A percentile compares a stretch with the other conserved stretches of the same genome.
phyloP scores from a whole-genome alignment of 164 flowering plant genomes.

The Protea cynaroides region DNA sequence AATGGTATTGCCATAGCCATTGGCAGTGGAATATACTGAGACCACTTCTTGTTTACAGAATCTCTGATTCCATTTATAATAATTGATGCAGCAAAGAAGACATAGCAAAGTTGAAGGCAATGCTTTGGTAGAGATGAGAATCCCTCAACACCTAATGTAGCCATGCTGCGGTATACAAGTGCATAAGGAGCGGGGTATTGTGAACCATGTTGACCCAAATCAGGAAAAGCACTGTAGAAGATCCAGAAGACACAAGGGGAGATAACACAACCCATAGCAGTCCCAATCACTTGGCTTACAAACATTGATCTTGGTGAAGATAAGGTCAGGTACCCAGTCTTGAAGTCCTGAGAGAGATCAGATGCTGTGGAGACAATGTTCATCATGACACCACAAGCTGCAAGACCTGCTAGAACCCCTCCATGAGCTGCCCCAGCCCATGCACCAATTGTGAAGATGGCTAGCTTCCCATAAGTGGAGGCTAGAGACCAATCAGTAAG shows the following conservation, averaged over 20 bases:
- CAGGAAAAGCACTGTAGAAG: conserved; percentile 38
- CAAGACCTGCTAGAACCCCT: conserved; percentile 23
- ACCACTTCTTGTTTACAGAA: neutral
- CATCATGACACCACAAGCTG: no score
- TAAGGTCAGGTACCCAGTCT: conserved; percentile 28
- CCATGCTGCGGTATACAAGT: conserved; percentile 31
- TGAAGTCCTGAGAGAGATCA: no score
- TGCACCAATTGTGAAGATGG: neutral
- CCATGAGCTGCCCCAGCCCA: conserved; percentile 43
- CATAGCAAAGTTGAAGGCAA: conserved; percentile 29
- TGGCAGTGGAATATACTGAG: no score
- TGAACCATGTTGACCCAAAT: conserved; percentile 4
- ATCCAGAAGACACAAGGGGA: conserved; percentile 47
- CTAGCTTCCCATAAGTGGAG: conserved; percentile 16
- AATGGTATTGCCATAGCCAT: no score
- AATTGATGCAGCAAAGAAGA: conserved; percentile 26
- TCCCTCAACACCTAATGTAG: conserved; percentile 41
- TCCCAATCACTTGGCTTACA: no score
- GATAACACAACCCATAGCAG: conserved; percentile 9
- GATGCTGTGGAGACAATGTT: no score
- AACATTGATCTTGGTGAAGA: conserved; percentile 50
- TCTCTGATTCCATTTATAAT: conserved; percentile 21
- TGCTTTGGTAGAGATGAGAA: conserved; percentile 33
- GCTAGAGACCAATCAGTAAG: conserved; percentile 33
- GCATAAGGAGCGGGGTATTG: conserved; percentile 43